These are phyloP conservation scores for Neurospora africana DNA, from an alignment of 495 filamentous ascomycete genomes.

Conservation along the genomic window DNA sequence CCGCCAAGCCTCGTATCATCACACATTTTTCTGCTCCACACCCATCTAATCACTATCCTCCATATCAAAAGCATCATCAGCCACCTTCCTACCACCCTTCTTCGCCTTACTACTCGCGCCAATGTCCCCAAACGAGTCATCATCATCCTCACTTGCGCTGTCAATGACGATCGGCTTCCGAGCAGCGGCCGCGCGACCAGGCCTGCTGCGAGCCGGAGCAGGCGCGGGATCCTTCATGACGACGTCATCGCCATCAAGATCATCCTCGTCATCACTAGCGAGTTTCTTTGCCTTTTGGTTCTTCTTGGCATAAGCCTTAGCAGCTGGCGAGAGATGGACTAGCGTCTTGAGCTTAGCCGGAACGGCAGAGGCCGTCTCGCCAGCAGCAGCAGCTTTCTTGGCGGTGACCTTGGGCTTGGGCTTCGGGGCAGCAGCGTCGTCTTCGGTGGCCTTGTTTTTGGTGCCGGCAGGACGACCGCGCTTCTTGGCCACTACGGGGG, in stretches of 20 bases:
- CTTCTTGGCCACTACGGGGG: constrained; percentile 38
- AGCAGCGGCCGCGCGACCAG: constrained; percentile 36
- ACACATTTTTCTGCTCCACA: neutral
- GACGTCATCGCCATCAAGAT: constrained; percentile 30
- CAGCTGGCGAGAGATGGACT: constrained; percentile 54
- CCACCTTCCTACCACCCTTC: constrained; percentile 19
- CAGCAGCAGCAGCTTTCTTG: constrained; percentile 19
- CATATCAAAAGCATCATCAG: constrained; percentile 18
- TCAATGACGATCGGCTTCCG: constrained; percentile 29
- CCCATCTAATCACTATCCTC: constrained; percentile 14
- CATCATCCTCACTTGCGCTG: constrained; percentile 25
- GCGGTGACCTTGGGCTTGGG: constrained; percentile 19
- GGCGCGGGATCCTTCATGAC: constrained; percentile 27
- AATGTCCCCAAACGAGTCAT: constrained; percentile 29
- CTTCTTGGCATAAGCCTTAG: constrained; percentile 74
- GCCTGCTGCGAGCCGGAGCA: constrained; percentile 32
- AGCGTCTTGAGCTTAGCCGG: constrained; percentile 31
- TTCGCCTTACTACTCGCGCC: constrained; percentile 23
- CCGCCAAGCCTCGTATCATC: neutral
- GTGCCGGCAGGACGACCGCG: constrained; percentile 40
- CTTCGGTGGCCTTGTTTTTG: constrained; percentile 36
- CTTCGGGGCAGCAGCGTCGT: constrained; percentile 21
- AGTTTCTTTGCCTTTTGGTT: constrained; percentile 44
- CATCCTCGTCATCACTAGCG: constrained; percentile 30
- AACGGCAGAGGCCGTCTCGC: constrained; percentile 6